Percentiles rank a stretch among this genome's conserved stretches.
These are phyloP conservation scores for Pseudodiploospora longispora DNA, from an alignment of 2,329 filamentous ascomycete genomes.

Conservation along the genomic window DNA sequence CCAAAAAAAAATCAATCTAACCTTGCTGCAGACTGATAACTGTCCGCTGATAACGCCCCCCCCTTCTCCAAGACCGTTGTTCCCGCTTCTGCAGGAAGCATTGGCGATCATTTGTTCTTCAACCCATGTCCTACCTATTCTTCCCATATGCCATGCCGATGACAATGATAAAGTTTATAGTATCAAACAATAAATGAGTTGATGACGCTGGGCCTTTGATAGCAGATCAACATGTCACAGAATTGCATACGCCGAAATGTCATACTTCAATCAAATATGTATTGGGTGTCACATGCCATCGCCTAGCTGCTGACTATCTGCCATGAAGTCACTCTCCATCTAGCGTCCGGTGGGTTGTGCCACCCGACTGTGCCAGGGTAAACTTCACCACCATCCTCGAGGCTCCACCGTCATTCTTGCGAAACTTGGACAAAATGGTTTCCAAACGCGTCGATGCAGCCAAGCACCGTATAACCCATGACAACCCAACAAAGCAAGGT, in stretches of 20 bases:
- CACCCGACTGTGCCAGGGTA: too few relatives aligned
- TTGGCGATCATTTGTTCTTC: too few relatives aligned
- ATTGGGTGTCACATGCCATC: too few relatives aligned
- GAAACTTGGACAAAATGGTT: background rate
- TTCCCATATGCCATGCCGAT: background rate
- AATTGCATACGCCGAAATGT: too few relatives aligned
- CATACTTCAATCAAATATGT: too few relatives aligned
- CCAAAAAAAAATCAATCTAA: too few relatives aligned
- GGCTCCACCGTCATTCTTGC: background rate
- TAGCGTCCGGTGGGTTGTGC: too few relatives aligned
- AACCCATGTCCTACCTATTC: too few relatives aligned
- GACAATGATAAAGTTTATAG: background rate
- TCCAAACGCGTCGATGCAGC: background rate
- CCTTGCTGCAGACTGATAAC: conserved; percentile 2
- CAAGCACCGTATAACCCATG: background rate
- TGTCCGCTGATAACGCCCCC: conserved; percentile 1
- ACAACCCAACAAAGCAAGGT: background rate
- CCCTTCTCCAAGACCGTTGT: background rate
- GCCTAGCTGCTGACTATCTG: too few relatives aligned
- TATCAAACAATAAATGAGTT: background rate
- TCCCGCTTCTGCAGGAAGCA: conserved; percentile 1
- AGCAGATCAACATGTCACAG: background rate
- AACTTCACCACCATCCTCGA: background rate
- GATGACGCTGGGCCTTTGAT: background rate
- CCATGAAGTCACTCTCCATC: too few relatives aligned